A percentile compares a stretch with the other conserved stretches of the same genome.
These are phyloP conservation scores for Aspergillus candidus DNA, from an alignment of 2,329 filamentous ascomycete genomes.

Conservation along the genomic window DNA sequence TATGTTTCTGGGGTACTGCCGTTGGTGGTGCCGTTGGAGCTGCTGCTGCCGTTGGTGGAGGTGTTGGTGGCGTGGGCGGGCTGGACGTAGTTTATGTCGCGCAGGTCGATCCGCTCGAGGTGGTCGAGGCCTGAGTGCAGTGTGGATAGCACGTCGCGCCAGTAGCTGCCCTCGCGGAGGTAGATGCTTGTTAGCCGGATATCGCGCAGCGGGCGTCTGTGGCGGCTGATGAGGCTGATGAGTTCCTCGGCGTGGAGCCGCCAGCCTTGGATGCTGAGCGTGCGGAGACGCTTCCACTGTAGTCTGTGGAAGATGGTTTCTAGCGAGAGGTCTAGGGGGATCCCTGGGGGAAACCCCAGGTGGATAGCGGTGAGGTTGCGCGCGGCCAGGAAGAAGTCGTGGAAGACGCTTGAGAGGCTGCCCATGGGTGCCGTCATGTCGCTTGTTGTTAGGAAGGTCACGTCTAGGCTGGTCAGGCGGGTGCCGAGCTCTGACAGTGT, in stretches of 20 bases:
- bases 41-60: constrained; percentile 7
- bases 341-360: constrained; percentile 56
- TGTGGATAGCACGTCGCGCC: constrained; percentile 55
- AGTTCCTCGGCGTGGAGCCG: constrained; percentile 56
- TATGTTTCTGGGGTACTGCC: constrained; percentile 1
- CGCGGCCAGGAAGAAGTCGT: constrained; percentile 53
- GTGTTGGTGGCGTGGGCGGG: constrained; percentile 44
- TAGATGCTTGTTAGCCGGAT: constrained; percentile 56
- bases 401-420: constrained; percentile 53
- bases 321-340: constrained; percentile 52
- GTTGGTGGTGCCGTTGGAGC: constrained; percentile 4
- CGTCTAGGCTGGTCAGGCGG: constrained; percentile 56
- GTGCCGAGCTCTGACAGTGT: constrained; percentile 48
- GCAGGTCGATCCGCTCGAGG: constrained; percentile 58
- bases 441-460: constrained; percentile 56
- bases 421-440: constrained; percentile 54
- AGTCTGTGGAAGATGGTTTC: constrained; percentile 59
- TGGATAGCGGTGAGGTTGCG: constrained; percentile 58
- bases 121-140: constrained; percentile 52
- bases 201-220: constrained; percentile 52
- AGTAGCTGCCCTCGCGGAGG: constrained; percentile 53
- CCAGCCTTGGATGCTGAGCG: constrained; percentile 62
- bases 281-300: constrained; percentile 55
- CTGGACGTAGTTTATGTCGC: constrained; percentile 54
- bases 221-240: constrained; percentile 50